phyloP scores from a whole-genome alignment of 495 filamentous ascomycete species.

The Penicillium salamii region DNA sequence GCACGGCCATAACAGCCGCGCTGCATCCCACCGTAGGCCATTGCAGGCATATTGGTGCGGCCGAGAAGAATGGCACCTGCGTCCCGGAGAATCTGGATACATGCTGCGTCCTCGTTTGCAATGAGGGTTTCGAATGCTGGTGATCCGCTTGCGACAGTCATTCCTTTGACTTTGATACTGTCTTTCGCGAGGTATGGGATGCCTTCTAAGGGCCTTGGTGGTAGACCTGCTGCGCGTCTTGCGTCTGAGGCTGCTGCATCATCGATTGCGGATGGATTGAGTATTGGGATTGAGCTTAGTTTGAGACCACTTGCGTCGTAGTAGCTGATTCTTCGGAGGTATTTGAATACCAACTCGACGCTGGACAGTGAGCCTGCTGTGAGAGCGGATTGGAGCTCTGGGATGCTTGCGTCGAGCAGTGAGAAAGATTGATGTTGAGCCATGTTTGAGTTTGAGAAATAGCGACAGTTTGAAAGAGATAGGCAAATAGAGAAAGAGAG shows the following conservation, averaged over 20 bases:
- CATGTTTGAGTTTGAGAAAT: conserved; percentile 2
- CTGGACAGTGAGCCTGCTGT: conserved; percentile 39
- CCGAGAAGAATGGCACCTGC: conserved; percentile 67
- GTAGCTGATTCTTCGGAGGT: conserved; percentile 43
- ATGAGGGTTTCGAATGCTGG: conserved; percentile 58
- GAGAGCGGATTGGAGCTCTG: conserved; percentile 46
- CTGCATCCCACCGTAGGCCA: conserved; percentile 43
- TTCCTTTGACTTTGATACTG: conserved; percentile 67
- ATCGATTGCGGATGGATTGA: conserved; percentile 28
- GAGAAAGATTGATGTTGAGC: conserved; percentile 39
- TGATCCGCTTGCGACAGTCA: conserved; percentile 52
- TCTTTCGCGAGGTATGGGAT: conserved; percentile 72
- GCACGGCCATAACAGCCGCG: conserved; percentile 36
- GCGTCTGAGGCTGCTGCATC: conserved; percentile 34
- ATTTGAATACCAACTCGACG: conserved; percentile 46
- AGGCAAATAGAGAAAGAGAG: too few relatives aligned
- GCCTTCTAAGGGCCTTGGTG: conserved; percentile 58
- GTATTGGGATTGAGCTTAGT: conserved; percentile 31
- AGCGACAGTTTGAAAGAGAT: too few relatives aligned
- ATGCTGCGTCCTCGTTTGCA: conserved; percentile 62
- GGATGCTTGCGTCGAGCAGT: conserved; percentile 59
- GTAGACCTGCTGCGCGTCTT: conserved; percentile 23
- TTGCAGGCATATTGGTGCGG: conserved; percentile 40
- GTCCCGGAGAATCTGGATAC: conserved; percentile 55
- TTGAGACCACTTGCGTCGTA: conserved; percentile 33